These are phyloP conservation scores for Irineochytrium annulatum DNA, from an alignment of 192 early-diverging fungal species.

Conservation along the genomic window DNA sequence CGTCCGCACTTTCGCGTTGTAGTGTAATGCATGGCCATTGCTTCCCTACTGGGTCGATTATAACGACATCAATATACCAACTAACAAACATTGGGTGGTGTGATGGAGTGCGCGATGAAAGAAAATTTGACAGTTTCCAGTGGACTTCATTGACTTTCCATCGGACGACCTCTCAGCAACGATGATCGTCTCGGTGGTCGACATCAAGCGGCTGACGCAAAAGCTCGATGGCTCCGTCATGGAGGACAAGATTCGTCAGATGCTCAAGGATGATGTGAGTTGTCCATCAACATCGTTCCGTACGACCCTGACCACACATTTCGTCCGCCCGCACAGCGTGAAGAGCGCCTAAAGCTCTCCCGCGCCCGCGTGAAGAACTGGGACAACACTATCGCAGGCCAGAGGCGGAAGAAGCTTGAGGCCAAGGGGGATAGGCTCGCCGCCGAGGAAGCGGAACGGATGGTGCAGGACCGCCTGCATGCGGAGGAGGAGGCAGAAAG, in stretches of 20 bases:
- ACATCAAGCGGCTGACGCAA: constrained; percentile 24
- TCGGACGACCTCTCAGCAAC: neutral
- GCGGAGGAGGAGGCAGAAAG: constrained; percentile 26
- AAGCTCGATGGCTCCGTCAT: constrained; percentile 18
- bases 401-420: constrained; percentile 25
- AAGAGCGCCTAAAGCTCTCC: constrained; percentile 26
- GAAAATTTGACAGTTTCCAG: too few relatives aligned
- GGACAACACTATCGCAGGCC: constrained; percentile 40
- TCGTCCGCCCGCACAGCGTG: constrained; percentile 17
- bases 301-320: neutral
- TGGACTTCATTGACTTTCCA: too few relatives aligned
- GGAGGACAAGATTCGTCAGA: constrained; percentile 14
- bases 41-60: too few relatives aligned
- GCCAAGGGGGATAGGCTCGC: constrained; percentile 18
- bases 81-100: too few relatives aligned
- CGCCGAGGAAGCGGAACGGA: constrained; percentile 28
- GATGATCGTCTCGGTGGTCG: constrained; percentile 26
- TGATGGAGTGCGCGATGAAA: too few relatives aligned
- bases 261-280: constrained; percentile 22
- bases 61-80: too few relatives aligned
- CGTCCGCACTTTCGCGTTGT: too few relatives aligned
- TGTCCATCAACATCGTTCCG: neutral
- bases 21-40: too few relatives aligned
- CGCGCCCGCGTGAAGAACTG: constrained; percentile 30
- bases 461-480: constrained; percentile 24